Evolutionary conservation across 176 grass and related monocot species (phyloP).

Genomic region (Bonia amplexicaulis): DNA sequence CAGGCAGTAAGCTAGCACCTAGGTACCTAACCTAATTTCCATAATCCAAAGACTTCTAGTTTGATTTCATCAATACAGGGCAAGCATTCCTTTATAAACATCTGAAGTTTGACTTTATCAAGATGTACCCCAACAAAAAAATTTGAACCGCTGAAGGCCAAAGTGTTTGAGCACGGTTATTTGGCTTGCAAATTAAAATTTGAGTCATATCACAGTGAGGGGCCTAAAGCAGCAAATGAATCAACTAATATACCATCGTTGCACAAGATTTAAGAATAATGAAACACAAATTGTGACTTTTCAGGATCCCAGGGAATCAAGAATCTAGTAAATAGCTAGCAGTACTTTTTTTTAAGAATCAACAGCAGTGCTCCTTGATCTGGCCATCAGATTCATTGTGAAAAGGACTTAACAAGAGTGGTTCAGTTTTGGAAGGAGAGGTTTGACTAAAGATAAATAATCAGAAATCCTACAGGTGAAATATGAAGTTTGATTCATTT

Average conservation of each 20-base stretch:
- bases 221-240: neutral
- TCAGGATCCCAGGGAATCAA: neutral
- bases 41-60: neutral
- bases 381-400: neutral
- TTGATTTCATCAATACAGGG: neutral
- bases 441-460: neutral
- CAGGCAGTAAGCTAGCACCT: neutral
- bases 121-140: neutral
- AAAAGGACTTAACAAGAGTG: neutral
- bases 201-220: neutral
- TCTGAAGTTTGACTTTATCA: neutral
- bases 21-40: neutral
- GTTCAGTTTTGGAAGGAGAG: neutral
- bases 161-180: conserved; percentile 2
- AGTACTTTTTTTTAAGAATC: neutral
- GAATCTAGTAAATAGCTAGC: neutral
- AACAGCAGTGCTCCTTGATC: neutral
- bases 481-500: neutral
- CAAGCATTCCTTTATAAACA: neutral
- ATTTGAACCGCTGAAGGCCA: neutral
- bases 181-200: conserved; percentile 1
- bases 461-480: neutral
- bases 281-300: neutral
- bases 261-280: neutral
- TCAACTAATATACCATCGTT: neutral